These are phyloP conservation scores for Beta corolliflora DNA, from an alignment of 179 eudicot genomes.

Conservation along the genomic window DNA sequence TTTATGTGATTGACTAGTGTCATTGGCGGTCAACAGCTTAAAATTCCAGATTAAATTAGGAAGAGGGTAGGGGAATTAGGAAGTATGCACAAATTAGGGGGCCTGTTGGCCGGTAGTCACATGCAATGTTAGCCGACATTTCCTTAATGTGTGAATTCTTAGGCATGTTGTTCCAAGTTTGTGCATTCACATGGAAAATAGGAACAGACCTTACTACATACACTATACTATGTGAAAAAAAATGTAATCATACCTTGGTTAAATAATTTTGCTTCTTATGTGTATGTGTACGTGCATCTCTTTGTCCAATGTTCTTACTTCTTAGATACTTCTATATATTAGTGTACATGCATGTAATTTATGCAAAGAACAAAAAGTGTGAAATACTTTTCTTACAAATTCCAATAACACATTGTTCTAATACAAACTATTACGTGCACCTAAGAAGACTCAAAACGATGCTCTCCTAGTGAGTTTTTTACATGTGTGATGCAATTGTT, in stretches of 20 bases:
- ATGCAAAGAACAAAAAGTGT: too few relatives aligned
- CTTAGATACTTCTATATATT: too few relatives aligned
- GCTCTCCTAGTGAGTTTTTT: too few relatives aligned
- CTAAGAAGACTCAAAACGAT: too few relatives aligned
- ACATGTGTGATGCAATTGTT: too few relatives aligned
- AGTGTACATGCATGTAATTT: too few relatives aligned
- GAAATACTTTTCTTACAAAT: too few relatives aligned
- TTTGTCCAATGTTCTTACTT: too few relatives aligned
- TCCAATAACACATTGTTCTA: too few relatives aligned
- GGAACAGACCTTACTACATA: not conserved
- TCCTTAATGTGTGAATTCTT: constrained; percentile 7
- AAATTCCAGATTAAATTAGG: not conserved
- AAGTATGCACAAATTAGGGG: constrained; percentile 13
- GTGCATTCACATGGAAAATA: constrained; percentile 30
- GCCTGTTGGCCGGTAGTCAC: constrained; percentile 23
- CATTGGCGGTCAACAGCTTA: not conserved
- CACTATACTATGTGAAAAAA: not conserved
- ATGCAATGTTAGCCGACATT: constrained; percentile 29
- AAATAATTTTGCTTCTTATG: not conserved
- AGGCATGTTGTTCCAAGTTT: constrained; percentile 12
- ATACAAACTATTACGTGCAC: too few relatives aligned
- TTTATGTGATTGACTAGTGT: not conserved
- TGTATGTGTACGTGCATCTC: not conserved
- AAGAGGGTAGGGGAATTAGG: not conserved
- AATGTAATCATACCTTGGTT: not conserved